phyloP scores from a whole-genome alignment of 371 early-diverging fungal genomes.

The Lichtheimia corymbifera region DNA sequence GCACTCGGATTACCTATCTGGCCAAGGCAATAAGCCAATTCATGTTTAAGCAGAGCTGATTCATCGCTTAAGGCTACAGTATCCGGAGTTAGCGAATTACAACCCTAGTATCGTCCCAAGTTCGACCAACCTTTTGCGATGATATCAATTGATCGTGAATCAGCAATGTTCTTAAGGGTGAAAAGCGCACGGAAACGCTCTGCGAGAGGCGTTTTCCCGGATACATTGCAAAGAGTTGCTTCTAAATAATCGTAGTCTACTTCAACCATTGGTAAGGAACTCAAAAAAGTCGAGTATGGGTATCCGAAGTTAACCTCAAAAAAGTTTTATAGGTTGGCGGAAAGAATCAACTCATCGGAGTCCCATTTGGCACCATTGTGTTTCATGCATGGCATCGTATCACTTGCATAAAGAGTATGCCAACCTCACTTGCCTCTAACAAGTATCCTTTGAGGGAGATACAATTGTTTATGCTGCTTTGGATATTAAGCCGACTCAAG shows the following conservation, averaged over 20 bases:
- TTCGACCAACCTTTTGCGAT: conserved; percentile 70
- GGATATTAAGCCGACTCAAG: no score
- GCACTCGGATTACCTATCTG: conserved; percentile 94
- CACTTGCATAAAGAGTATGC: no score
- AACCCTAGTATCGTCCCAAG: no score
- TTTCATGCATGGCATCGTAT: no score
- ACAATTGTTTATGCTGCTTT: no score
- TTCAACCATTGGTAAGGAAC: conserved; percentile 10
- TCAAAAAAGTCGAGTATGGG: background rate
- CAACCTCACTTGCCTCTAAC: no score
- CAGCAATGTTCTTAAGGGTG: conserved; percentile 86
- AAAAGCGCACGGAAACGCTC: conserved; percentile 96
- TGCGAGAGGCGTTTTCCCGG: conserved; percentile 66
- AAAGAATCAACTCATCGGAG: no score
- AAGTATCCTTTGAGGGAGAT: no score
- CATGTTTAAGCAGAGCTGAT: conserved; percentile 97
- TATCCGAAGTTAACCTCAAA: no score
- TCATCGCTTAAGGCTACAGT: conserved; percentile 75
- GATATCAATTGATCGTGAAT: conserved; percentile 79
- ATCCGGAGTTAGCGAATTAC: background rate
- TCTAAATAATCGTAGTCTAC: conserved; percentile 52
- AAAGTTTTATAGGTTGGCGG: no score
- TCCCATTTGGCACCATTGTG: no score
- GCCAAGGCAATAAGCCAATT: conserved; percentile 98
- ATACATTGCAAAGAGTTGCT: conserved; percentile 57